Evolutionary conservation across 2,329 filamentous ascomycete species (phyloP), one percentile per base, ranked within the genome.

Genomic region (Colletotrichum tropicicola): DNA sequence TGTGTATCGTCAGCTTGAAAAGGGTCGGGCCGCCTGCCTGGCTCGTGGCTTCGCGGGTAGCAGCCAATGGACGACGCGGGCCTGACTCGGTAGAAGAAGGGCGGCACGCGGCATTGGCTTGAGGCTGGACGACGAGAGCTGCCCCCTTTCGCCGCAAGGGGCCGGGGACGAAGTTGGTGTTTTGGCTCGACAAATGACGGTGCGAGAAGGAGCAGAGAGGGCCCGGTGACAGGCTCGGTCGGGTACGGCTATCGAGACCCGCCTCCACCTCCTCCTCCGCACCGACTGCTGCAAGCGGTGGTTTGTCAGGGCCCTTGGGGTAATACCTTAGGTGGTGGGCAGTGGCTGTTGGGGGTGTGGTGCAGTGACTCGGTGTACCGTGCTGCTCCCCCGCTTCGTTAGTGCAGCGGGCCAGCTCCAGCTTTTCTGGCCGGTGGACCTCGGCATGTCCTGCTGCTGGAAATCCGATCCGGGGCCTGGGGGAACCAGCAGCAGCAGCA

Each of bases 381-480:
- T n/a, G n/a, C n/a, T n/a, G n/a, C 45, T 25, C 45, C 45, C 25
- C 13, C 25, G 27, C 48, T 21, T 6, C 9, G 28, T 25, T 28
- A 47, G 28, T 32, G 28, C 35, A 19, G 49, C 52, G 13, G 48
- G 9, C 12, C 28, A 32, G n/a, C 27, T 41, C 15, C 13, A 28
- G 48, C 37, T 30, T 25, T 12, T 44, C 44, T 51, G 35, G 44
- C 48, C 61, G 51, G 56, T 66, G 66, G 59, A 68, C 66, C 66
- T 68, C 66, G 66, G 66, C 66, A 67, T n/a, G n/a, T 65, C 45
- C 64, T 44, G 44, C 35, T 61, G 21, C 23, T 35, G 51, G 60
- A 43, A 23, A 35, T 48, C 19, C 32, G 19, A 44, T 27, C 27
- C 21, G n/a, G n/a, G n/a, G n/a, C n/a, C n/a, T n/a, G n/a, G 32